Evolutionary conservation across 2,329 filamentous ascomycete genomes (phyloP), one percentile per base, ranked within the genome.

Genomic region (Thielaviopsis punctulata): DNA sequence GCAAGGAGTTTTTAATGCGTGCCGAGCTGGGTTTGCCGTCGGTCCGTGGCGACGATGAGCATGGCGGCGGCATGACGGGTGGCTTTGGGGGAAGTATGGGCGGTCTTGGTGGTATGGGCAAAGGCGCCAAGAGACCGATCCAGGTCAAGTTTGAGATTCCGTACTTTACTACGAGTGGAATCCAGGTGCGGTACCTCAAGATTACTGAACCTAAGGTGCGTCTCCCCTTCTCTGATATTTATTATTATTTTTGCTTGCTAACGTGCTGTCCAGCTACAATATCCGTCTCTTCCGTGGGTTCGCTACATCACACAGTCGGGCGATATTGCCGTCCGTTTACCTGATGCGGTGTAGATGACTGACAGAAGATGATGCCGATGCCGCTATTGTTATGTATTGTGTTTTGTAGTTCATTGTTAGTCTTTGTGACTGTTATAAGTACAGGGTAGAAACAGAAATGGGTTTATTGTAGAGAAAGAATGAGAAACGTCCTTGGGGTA

Each of bases 141-240:
- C 90, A 89, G 66, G 92, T 98, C 71, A 98, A 98, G 72, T 98
- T 98, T 65, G 92, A 98, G 72, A 98, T 98, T 63, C 92, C 92
- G n/a, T 98, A 98, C 69, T 98, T 98, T 66, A 98, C 92, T n/a
- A 98, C 93, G 2, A 93, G 86, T 69, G 92, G 92, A 58, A 98
- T 98, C 60, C 93, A 98, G 68, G 92, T 98, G 62, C 80, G 92
- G 62, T 98, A 98, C 67, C 69, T 98, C 66, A 98, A 98, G 77
- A 98, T 98, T 63, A 96, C 94, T 58, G 92, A 98, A 69, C 92
- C 92, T 46, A 98, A 98, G 86, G 90, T 95, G 72, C 62, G 78
- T 67, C 15, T 4, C 30, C n/a, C n/a, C 45, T 13, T 7, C 2
- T n/a, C 47, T 33, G 6, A 19, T 13, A 15, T n/a, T 27, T 24